phyloP scores from a whole-genome alignment of 768 basidiomycete genomes.

The Tylopilus rubrobrunneus region DNA sequence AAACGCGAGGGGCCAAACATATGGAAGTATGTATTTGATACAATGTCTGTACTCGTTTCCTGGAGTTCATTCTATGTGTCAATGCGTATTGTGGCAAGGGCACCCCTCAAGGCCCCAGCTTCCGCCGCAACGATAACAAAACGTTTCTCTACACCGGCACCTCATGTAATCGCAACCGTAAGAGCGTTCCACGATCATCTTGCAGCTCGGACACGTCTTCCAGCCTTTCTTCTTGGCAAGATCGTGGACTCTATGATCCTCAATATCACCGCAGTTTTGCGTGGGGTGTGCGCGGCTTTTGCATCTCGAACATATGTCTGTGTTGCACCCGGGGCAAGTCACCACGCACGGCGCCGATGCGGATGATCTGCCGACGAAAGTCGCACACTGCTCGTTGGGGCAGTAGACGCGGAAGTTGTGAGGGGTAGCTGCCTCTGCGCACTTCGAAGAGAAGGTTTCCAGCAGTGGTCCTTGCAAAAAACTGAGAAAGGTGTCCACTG shows the following conservation, averaged over 20 bases:
- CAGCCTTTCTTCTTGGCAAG: constrained; percentile 47
- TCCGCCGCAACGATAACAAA: constrained; percentile 23
- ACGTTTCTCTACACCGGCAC: constrained; percentile 41
- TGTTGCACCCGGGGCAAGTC: constrained; percentile 39
- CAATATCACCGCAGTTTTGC: constrained; percentile 41
- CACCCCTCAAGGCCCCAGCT: constrained; percentile 2
- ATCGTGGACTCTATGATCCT: constrained; percentile 37
- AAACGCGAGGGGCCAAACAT: not conserved
- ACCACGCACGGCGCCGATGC: constrained; percentile 22
- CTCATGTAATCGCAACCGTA: constrained; percentile 57
- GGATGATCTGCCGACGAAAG: constrained; percentile 44
- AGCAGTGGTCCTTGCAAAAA: constrained; percentile 32
- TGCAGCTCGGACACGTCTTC: constrained; percentile 62
- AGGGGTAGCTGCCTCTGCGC: constrained; percentile 44
- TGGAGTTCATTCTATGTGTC: too few species aligned
- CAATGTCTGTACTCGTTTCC: not conserved
- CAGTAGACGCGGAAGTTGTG: constrained; percentile 47
- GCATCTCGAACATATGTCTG: constrained; percentile 44
- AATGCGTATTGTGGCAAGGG: not conserved
- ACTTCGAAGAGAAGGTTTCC: constrained; percentile 38
- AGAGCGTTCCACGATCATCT: constrained; percentile 49
- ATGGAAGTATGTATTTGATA: not conserved
- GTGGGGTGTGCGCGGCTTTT: constrained; percentile 41
- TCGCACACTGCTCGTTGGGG: constrained; percentile 43
- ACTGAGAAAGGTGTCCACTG: constrained; percentile 24